Base-by-base conservation (phyloP, 2,329 filamentous ascomycete genomes). In the Phyllosticta capitalensis region DNA sequence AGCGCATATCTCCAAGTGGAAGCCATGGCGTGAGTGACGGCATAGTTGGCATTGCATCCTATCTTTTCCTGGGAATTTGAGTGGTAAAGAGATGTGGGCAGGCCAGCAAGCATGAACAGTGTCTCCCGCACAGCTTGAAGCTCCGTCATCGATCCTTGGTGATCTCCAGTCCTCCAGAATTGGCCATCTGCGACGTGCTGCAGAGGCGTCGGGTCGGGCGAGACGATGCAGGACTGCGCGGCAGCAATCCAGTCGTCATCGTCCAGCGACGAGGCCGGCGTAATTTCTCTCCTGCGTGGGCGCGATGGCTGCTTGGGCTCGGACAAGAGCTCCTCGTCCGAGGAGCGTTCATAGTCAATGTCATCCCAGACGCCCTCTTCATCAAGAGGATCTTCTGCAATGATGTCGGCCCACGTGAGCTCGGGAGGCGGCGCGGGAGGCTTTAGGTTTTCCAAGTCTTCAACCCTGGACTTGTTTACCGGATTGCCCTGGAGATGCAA, bases 401-500 rank as follows among this genome's bases (percentile, higher is more conserved):
- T 80, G 56, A 96, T 85, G 38, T 95, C 87, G 58, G 85, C 81
- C 92, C 92, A 96, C 21, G 81, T 88, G 58, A 95, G 71, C 14
- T 75, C 70, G 2, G 78, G 76, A 3, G 74, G 75, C 1, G 74
- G 68, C 17, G 77, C 75, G 3, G 76, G 71, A 1, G 79, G 74
- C 45, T 76, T 77, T 2, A 87, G 72, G 1, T 75, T 70, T 19
- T 85, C 78, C n/a, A 94, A 74, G 63, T 84, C 81, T 49, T 81
- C 78, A 0, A 92, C 73, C 3, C 77, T 81, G 0, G 89, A 83
- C 56, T 90, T 86, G 56, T 86, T 81, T 0, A 86, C 82, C 2
- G 94, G 92, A 57, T 86, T 82, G 65, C 96, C 86, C 1, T 92
- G 92, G 0, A 97, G 81, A 62, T 90, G 83, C 7, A 97, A 77